These are phyloP conservation scores for Oryza punctata DNA, from an alignment of 176 grass and related monocot genomes.

Conservation along the genomic window DNA sequence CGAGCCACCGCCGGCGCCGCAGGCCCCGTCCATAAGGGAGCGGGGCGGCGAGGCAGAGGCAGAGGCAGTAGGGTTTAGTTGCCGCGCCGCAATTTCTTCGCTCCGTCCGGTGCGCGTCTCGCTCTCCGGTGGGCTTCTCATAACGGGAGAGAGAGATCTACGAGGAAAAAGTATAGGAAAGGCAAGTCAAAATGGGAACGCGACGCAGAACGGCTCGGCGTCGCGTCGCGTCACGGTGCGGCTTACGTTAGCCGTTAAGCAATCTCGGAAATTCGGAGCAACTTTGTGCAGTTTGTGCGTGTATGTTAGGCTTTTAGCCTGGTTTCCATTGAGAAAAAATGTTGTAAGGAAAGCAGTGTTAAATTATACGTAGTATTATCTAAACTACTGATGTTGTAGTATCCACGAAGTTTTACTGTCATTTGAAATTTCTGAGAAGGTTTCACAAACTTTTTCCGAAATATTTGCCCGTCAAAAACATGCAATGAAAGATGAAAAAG, in stretches of 20 bases:
- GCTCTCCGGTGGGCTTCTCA: neutral
- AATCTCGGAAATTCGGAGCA: neutral
- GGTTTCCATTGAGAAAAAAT: neutral
- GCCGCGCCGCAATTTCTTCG: neutral
- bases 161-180: neutral
- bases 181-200: constrained; percentile 15
- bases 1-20: constrained; percentile 6
- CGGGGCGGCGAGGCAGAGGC: neutral
- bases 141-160: neutral
- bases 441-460: neutral
- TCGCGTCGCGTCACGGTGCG: neutral
- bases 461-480: neutral
- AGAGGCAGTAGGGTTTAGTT: constrained; percentile 35
- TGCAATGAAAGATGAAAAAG: neutral
- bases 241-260: constrained; percentile 30
- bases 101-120: neutral
- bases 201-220: neutral
- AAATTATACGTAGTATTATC: neutral
- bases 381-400: neutral
- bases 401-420: neutral
- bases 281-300: neutral
- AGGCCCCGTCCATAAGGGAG: constrained; percentile 42
- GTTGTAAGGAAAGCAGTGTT: neutral
- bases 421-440: too few species aligned
- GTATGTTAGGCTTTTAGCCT: neutral